These are phyloP conservation scores for Diospyros kaki DNA, from an alignment of 148 eudicot genomes.

Conservation along the genomic window DNA sequence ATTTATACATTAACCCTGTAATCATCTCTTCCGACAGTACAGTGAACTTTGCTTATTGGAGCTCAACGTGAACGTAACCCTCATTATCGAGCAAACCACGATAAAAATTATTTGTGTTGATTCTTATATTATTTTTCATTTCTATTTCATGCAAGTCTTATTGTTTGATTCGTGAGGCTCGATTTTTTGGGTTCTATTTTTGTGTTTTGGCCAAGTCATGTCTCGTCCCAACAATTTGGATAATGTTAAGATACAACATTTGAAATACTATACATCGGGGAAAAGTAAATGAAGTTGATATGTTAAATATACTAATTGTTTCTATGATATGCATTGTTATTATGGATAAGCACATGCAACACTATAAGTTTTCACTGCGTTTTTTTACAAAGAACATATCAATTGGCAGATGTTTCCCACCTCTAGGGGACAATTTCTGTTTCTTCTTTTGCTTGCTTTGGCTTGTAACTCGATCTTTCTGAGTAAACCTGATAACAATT, in stretches of 20 bases:
- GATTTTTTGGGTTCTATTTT: too few species aligned
- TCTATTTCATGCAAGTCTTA: too few species aligned
- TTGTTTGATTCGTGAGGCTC: too few species aligned
- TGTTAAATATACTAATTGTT: not conserved
- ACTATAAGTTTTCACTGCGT: conserved; percentile 26
- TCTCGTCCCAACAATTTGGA: too few species aligned
- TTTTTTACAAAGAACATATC: conserved; percentile 61
- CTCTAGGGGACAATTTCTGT: conserved; percentile 45
- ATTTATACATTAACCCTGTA: too few species aligned
- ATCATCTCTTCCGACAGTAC: too few species aligned
- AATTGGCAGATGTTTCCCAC: conserved; percentile 62
- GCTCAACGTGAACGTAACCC: too few species aligned
- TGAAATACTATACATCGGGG: conserved; percentile 4
- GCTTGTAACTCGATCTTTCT: conserved; percentile 32
- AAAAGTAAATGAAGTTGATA: not conserved
- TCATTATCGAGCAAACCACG: too few species aligned
- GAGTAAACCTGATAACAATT: conserved; percentile 32
- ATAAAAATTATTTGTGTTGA: too few species aligned
- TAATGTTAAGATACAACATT: not conserved
- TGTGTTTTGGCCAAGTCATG: too few species aligned
- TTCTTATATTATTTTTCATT: too few species aligned
- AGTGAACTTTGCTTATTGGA: too few species aligned
- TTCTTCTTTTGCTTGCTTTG: conserved; percentile 50
- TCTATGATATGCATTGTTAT: conserved; percentile 4
- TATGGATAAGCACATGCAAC: not conserved